Evolutionary conservation across 2,329 filamentous ascomycete genomes (phyloP).

Genomic region (Geosmithia putterillii): DNA sequence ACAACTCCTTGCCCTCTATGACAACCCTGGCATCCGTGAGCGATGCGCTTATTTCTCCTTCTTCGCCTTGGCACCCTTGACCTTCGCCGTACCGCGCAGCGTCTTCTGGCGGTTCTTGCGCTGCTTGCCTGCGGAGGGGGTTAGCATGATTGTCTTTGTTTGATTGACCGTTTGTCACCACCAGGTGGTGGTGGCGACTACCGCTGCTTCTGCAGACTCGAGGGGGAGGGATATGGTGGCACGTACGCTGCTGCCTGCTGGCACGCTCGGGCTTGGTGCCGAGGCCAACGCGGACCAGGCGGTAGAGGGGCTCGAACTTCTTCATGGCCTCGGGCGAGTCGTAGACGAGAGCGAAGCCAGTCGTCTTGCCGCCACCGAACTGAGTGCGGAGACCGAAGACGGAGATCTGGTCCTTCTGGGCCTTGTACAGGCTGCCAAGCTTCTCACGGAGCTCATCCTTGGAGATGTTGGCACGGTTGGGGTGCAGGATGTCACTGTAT

Average conservation of each 20-base stretch:
- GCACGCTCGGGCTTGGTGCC: conserved; percentile 94
- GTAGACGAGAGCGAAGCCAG: conserved; percentile 97
- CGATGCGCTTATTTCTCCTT: conserved; percentile 70
- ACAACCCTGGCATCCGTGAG: conserved; percentile 3
- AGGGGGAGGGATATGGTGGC: neutral
- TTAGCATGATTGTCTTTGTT: neutral
- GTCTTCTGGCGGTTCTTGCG: conserved; percentile 99
- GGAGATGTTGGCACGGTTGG: conserved; percentile 94
- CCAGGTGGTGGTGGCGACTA: too few species aligned
- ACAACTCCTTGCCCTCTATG: neutral
- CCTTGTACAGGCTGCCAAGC: conserved; percentile 94
- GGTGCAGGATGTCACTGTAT: conserved; percentile 95
- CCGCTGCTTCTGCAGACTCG: neutral
- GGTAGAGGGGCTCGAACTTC: conserved; percentile 99
- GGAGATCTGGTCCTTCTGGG: conserved; percentile 91
- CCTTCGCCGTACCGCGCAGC: conserved; percentile 94
- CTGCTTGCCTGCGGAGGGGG: conserved; percentile 76
- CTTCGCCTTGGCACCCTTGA: conserved; percentile 89
- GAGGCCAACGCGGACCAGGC: conserved; percentile 85
- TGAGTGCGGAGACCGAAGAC: conserved; percentile 98
- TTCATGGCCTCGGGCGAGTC: conserved; percentile 97
- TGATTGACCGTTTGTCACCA: too few species aligned
- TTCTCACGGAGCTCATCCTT: conserved; percentile 97
- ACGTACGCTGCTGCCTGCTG: conserved; percentile 98
- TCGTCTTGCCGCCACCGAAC: conserved; percentile 99